Base-by-base conservation (phyloP, 2,329 filamentous ascomycete species). In the Exophiala mesophila region DNA sequence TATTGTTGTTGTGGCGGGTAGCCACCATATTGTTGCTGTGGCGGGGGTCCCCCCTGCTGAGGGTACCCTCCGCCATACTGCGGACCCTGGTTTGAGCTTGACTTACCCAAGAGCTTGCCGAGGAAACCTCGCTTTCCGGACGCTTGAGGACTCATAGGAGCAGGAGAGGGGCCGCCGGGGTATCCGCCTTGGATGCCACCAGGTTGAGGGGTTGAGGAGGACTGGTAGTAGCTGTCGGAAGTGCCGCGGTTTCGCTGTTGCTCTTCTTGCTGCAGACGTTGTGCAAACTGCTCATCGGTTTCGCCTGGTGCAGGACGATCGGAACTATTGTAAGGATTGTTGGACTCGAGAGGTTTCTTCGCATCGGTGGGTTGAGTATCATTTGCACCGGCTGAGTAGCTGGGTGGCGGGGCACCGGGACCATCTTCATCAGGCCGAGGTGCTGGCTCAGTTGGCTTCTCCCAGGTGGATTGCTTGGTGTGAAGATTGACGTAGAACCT, bases 401-500 rank as follows among this genome's bases (percentile, higher is more conserved):
- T 73, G 0, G 85, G 83, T 9, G 85, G 85, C 3, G 82, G 73
- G 4, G 71, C 63, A 9, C 82, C 68, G 2, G 70, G 60, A 32
- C 63, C 55, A 26, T 64, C 60, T 35, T 62, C 57, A 41, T 64
- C 63, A 5, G 73, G 64, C 12, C 76, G 72, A 52, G 77, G 76
- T 39, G 80, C 79, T 31, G 85, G 82, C 39, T 74, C 74, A 26
- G 80, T 86, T 13, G 88, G 88, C 55, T 79, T 83, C 3, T 94
- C 85, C 89, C 89, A 96, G 74, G 90, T 85, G 4, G 89, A 94
- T 60, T 84, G 76, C 59, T 92, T 92, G 52, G 88, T 95, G 64
- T 82, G 78, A 48, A 85, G 78, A 69, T 96, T 92, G 47, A 95
- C 85, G 69, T 85, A 96, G 76, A 92, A 95, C 83, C 83, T 88